These are phyloP conservation scores for Moricandia moricandioides DNA, from an alignment of 345 rosid genomes.

Conservation along the genomic window DNA sequence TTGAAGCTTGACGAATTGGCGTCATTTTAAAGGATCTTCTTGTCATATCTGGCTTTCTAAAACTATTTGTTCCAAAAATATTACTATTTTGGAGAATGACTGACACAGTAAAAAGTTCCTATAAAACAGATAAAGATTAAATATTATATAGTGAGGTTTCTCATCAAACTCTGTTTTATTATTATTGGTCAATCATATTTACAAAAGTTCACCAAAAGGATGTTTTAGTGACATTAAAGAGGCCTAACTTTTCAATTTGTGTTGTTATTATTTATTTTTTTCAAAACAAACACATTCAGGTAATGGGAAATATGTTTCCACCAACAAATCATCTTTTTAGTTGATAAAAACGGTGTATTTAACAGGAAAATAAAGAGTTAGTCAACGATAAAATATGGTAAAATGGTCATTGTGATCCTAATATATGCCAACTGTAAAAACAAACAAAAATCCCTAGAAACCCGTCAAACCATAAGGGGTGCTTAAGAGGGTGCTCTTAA, in stretches of 20 bases:
- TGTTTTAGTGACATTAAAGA: neutral
- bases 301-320: neutral
- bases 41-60: neutral
- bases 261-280: neutral
- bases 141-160: neutral
- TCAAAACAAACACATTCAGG: neutral
- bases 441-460: neutral
- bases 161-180: neutral
- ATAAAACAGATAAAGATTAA: neutral
- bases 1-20: neutral
- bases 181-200: neutral
- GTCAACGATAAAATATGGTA: neutral
- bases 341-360: neutral
- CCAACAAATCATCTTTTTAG: neutral
- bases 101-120: neutral
- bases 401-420: neutral
- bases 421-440: neutral
- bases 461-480: neutral
- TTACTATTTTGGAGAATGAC: neutral
- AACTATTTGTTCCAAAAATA: neutral
- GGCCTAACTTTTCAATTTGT: neutral
- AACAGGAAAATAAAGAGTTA: neutral
- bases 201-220: neutral
- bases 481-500: too few relatives aligned
- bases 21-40: constrained; percentile 6